phyloP scores from a whole-genome alignment of 257 asterid genomes.

The Ilex asprella region DNA sequence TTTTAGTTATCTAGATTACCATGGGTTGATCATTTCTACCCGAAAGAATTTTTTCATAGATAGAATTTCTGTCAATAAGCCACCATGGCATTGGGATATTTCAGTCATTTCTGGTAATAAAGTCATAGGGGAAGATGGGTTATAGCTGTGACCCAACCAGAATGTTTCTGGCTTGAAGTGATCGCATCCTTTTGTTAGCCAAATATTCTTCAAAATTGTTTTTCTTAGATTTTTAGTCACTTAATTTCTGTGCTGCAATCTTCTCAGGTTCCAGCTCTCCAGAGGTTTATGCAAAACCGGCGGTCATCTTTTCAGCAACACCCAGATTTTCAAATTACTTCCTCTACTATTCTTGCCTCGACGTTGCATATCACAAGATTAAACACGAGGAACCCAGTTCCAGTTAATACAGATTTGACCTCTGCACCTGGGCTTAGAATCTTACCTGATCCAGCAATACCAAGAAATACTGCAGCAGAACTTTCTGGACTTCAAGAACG shows the following conservation, averaged over 20 bases:
- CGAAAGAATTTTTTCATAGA: too few relatives aligned
- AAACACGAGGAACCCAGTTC: constrained; percentile 57
- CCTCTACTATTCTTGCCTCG: constrained; percentile 91
- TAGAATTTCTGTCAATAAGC: too few relatives aligned
- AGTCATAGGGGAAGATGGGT: too few relatives aligned
- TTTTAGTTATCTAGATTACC: too few relatives aligned
- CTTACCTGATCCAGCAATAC: constrained; percentile 33
- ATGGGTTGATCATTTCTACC: too few relatives aligned
- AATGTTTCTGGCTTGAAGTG: too few relatives aligned
- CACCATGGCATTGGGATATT: too few relatives aligned
- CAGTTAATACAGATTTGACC: constrained; percentile 40
- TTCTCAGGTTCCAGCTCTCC: constrained; percentile 91
- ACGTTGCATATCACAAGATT: constrained; percentile 84
- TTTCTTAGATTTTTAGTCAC: too few relatives aligned
- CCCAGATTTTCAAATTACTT: constrained; percentile 88
- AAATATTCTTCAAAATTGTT: too few relatives aligned
- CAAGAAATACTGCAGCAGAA: constrained; percentile 35
- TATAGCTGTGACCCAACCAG: too few relatives aligned
- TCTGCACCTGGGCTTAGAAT: constrained; percentile 38
- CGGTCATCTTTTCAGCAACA: constrained; percentile 87
- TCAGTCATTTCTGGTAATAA: too few relatives aligned
- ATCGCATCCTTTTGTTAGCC: too few relatives aligned
- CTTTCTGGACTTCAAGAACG: constrained; percentile 40
- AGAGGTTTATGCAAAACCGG: constrained; percentile 84
- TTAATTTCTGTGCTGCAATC: constrained; percentile 7